Percentiles rank a stretch among this genome's conserved stretches.
phyloP scores from a whole-genome alignment of 2,329 filamentous ascomycete genomes.

The Diaporthe vexans region DNA sequence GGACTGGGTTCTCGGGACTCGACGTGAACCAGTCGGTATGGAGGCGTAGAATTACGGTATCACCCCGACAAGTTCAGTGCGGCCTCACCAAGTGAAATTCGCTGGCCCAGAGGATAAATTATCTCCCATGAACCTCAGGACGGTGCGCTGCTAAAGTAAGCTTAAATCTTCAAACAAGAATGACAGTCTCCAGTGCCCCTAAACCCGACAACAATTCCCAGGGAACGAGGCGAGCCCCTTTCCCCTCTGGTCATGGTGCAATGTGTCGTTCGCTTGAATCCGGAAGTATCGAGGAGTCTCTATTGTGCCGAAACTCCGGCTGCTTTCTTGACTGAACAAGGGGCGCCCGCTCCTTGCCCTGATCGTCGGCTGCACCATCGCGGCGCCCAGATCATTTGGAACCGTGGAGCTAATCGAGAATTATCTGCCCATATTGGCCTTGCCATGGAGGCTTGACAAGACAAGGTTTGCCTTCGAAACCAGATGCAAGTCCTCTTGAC shows the following conservation, averaged over 20 bases:
- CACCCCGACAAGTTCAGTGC: background rate
- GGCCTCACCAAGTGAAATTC: background rate
- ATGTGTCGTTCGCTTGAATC: background rate
- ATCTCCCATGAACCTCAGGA: background rate
- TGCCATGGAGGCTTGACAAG: constrained; percentile 20
- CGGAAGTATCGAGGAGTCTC: constrained; percentile 29
- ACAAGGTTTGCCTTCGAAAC: constrained; percentile 34
- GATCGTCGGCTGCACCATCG: constrained; percentile 2
- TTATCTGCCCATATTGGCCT: constrained; percentile 26
- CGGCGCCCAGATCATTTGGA: constrained; percentile 1
- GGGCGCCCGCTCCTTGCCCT: background rate
- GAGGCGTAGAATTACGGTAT: constrained; percentile 3
- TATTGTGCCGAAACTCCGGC: constrained; percentile 24
- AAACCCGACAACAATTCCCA: background rate
- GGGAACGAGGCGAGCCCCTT: background rate
- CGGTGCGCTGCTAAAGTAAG: constrained; percentile 24
- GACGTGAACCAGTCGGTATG: background rate
- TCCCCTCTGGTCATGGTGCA: background rate
- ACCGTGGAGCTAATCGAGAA: constrained; percentile 14
- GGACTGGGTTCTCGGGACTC: background rate
- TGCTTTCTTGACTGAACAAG: constrained; percentile 5
- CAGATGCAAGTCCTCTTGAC: constrained; percentile 24
- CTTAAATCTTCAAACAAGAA: constrained; percentile 27
- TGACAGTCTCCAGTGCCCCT: background rate
- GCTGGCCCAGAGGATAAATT: background rate